These are phyloP conservation scores for Anacardium occidentale DNA, from an alignment of 345 rosid genomes.

Conservation along the genomic window DNA sequence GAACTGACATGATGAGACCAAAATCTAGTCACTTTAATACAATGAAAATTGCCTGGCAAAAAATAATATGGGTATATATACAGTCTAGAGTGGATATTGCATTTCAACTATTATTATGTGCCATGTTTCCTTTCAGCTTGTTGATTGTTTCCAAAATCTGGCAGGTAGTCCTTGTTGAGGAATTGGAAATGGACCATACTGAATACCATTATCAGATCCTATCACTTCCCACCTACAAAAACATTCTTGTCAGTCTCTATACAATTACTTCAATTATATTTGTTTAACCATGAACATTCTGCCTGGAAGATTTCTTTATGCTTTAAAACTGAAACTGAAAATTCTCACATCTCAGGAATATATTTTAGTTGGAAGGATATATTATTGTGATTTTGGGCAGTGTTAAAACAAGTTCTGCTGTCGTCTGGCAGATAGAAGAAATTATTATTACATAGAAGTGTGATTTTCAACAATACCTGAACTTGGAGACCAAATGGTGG, in stretches of 20 bases:
- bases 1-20: background rate
- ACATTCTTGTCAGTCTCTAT: conserved; percentile 20
- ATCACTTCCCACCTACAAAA: conserved; percentile 71
- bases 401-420: background rate
- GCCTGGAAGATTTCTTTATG: background rate
- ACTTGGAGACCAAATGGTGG: conserved; percentile 62
- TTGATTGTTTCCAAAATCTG: conserved; percentile 56
- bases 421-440: conserved; percentile 12
- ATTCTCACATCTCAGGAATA: too few species aligned
- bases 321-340: background rate
- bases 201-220: conserved; percentile 55
- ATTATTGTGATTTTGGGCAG: background rate
- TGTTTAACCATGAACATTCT: background rate
- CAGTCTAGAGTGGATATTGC: background rate
- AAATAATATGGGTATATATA: too few species aligned
- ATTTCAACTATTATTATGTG: too few species aligned
- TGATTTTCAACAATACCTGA: conserved; percentile 48
- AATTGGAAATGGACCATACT: conserved; percentile 77
- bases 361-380: too few species aligned
- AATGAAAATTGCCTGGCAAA: background rate
- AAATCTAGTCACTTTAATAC: conserved; percentile 3
- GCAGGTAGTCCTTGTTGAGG: conserved; percentile 70
- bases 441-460: background rate
- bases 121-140: conserved; percentile 5
- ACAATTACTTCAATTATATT: background rate